Evolutionary conservation across 2,329 filamentous ascomycete genomes (phyloP).

Genomic region (Hymenotorrendiella dingleyae): DNA sequence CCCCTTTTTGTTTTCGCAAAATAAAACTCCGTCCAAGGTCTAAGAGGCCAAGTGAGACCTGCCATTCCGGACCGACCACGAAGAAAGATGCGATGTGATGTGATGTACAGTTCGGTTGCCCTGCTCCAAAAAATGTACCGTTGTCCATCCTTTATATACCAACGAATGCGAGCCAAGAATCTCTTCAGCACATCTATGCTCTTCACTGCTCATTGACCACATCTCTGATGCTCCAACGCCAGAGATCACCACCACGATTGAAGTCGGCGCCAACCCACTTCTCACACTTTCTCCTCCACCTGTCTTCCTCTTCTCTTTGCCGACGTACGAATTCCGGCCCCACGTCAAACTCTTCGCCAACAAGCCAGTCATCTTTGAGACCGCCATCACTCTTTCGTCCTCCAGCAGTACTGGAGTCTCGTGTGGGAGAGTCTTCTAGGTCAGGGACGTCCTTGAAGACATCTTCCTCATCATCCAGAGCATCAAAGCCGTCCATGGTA

Average conservation of each 20-base stretch:
- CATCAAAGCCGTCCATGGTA: conserved; percentile 59
- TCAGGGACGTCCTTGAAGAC: conserved; percentile 94
- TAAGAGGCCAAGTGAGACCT: too few species aligned
- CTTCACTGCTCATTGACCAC: conserved; percentile 35
- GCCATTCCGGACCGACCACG: too few species aligned
- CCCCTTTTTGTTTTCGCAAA: too few species aligned
- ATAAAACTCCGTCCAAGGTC: too few species aligned
- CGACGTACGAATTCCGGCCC: conserved; percentile 87
- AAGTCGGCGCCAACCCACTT: conserved; percentile 64
- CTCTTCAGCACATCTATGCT: too few species aligned
- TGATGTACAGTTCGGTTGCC: too few species aligned
- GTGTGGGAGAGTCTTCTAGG: conserved; percentile 57
- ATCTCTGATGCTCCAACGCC: conserved; percentile 73
- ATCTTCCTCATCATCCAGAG: conserved; percentile 81
- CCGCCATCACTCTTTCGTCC: conserved; percentile 48
- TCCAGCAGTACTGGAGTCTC: conserved; percentile 38
- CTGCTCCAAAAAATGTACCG: too few species aligned
- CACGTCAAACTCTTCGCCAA: conserved; percentile 96
- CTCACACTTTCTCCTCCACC: conserved; percentile 83
- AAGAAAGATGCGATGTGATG: too few species aligned
- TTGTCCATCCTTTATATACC: too few species aligned
- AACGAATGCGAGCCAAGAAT: too few species aligned
- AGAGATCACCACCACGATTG: conserved; percentile 51
- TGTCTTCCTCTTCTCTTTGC: conserved; percentile 84
- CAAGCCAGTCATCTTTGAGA: conserved; percentile 70